A percentile compares a stretch with the other conserved stretches of the same genome.
Conservation (phyloP, 2,329 filamentous ascomycete genomes). For the Arthrobotrys pseudoclavata region DNA sequence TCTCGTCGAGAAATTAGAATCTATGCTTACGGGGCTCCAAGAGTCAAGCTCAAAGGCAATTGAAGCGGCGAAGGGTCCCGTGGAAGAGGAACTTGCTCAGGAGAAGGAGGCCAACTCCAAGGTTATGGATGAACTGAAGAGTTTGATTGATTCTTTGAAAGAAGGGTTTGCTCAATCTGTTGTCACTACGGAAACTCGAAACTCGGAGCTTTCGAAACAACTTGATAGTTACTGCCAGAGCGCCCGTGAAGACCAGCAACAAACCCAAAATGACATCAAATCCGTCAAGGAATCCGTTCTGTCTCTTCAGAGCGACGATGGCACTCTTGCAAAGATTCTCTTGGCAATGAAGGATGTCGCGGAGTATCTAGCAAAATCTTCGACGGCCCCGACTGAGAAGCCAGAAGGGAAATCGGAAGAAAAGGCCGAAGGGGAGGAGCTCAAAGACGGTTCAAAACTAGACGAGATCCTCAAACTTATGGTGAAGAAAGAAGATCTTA, state of each 20-base stretch:
- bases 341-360: constrained; percentile 86
- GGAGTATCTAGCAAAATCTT: constrained; percentile 68
- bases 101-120: constrained; percentile 50
- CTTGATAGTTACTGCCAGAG: constrained; percentile 50
- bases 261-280: constrained; percentile 52
- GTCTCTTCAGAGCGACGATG: constrained; percentile 81
- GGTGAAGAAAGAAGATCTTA: constrained; percentile 63
- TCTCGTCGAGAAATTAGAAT: constrained; percentile 30
- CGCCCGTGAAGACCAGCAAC: constrained; percentile 52
- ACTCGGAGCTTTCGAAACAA: constrained; percentile 48
- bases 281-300: constrained; percentile 51
- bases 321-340: constrained; percentile 88
- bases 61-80: constrained; percentile 31
- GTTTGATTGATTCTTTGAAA: constrained; percentile 60
- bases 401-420: constrained; percentile 1
- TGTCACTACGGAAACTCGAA: constrained; percentile 50
- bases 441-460: constrained; percentile 74
- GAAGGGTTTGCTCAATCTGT: constrained; percentile 58
- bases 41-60: constrained; percentile 41
- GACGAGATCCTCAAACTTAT: constrained; percentile 73
- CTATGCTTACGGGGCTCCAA: constrained; percentile 27
- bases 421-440: constrained; percentile 65
- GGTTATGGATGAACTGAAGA: constrained; percentile 59
- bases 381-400: constrained; percentile 71
- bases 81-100: constrained; percentile 43